Conservation (phyloP, 2,329 filamentous ascomycete species). For the Ophiostoma fasciatum region DNA sequence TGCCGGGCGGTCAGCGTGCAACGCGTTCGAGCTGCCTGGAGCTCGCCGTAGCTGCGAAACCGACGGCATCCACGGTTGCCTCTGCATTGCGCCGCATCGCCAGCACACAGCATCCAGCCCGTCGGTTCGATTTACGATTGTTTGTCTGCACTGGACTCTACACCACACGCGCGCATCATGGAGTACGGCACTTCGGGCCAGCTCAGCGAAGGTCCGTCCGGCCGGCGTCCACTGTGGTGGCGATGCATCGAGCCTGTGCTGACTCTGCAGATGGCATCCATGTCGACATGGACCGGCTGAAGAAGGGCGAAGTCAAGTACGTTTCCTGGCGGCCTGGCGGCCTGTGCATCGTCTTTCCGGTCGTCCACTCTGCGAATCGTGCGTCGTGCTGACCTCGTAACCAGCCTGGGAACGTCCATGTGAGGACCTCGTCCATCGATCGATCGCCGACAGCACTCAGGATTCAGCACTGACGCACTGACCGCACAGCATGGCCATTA, state of each 20-base stretch:
- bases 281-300: conserved; percentile 95
- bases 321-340: too few relatives aligned
- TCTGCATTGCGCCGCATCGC: too few relatives aligned
- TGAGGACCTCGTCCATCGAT: conserved; percentile 25
- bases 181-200: conserved; percentile 48
- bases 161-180: conserved; percentile 27
- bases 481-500: conserved; percentile 76
- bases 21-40: conserved; percentile 13
- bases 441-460: neutral
- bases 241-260: too few relatives aligned
- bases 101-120: too few relatives aligned
- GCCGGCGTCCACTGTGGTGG: too few relatives aligned
- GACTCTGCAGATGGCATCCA: conserved; percentile 96
- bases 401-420: conserved; percentile 81
- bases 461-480: too few relatives aligned
- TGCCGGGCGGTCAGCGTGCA: conserved; percentile 10
- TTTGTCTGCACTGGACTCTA: neutral
- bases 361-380: too few relatives aligned
- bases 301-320: conserved; percentile 98
- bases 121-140: too few relatives aligned
- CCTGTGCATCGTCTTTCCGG: too few relatives aligned
- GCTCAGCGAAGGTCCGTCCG: conserved; percentile 45
- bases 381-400: neutral
- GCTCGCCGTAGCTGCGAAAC: neutral
- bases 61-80: too few relatives aligned